Conservation (phyloP, 805 yeast genomes). For the Candida stauntonica region DNA sequence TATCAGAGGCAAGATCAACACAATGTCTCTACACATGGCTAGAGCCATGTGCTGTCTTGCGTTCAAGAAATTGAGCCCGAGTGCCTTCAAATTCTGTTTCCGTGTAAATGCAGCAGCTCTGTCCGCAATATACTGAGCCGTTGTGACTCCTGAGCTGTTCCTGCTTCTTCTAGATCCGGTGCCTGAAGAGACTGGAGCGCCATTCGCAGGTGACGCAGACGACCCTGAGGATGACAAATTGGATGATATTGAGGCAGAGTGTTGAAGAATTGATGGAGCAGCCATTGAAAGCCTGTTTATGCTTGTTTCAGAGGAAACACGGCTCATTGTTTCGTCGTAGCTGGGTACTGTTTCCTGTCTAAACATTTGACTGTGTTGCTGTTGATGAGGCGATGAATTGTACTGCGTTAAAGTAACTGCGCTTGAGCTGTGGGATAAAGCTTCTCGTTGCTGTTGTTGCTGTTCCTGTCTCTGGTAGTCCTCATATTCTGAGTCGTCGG, state of each 20-base stretch:
- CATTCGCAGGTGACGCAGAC: background rate
- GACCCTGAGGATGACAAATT: conserved; percentile 1
- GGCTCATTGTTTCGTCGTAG: conserved; percentile 1
- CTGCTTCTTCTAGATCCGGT: background rate
- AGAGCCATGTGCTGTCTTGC: conserved; percentile 73
- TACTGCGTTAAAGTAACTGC: background rate
- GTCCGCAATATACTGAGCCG: conserved; percentile 12
- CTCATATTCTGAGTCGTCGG: conserved; percentile 24
- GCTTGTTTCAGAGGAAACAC: background rate
- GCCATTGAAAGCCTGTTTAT: background rate
- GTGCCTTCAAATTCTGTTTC: conserved; percentile 38
- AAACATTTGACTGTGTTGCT: background rate
- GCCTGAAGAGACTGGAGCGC: background rate
- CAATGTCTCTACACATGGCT: conserved; percentile 75
- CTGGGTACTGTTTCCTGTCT: background rate
- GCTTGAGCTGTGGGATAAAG: background rate
- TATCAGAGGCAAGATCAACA: conserved; percentile 61
- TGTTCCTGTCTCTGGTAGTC: conserved; percentile 19
- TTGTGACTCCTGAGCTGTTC: conserved; percentile 8
- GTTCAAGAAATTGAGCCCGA: conserved; percentile 68
- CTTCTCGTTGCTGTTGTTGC: background rate
- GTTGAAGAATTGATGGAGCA: background rate
- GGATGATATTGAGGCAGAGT: too few species aligned
- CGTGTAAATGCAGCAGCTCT: conserved; percentile 12
- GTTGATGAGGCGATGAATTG: background rate